Evolutionary conservation across 495 filamentous ascomycete species (phyloP).

Genomic region (Platismatia glauca): DNA sequence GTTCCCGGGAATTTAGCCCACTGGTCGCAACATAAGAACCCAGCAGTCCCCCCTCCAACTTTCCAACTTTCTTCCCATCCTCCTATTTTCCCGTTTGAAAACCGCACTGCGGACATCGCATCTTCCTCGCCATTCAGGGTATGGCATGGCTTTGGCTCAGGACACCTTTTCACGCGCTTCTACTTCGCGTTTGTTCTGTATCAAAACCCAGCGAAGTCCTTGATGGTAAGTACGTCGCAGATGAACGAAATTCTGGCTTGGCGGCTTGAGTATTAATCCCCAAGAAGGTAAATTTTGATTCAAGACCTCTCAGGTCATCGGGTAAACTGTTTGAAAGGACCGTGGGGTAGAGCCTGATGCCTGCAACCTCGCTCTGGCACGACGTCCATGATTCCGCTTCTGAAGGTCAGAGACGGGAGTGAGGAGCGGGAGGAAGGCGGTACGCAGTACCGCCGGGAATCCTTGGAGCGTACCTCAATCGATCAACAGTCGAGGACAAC

Average conservation of each 20-base stretch:
- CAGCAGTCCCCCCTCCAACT: too few species aligned
- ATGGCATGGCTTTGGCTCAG: neutral
- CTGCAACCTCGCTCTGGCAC: neutral
- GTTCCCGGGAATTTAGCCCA: neutral
- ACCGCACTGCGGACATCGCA: neutral
- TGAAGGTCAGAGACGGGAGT: neutral
- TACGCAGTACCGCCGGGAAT: neutral
- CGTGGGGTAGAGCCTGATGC: neutral
- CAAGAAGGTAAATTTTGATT: neutral
- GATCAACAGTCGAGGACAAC: neutral
- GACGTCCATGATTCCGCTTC: neutral
- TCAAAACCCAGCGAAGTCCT: neutral
- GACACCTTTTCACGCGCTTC: neutral
- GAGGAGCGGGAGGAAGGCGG: neutral
- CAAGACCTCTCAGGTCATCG: too few species aligned
- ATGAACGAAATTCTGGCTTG: neutral
- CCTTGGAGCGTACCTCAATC: neutral
- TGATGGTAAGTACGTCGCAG: neutral
- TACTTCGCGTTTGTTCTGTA: neutral
- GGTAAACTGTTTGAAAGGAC: neutral
- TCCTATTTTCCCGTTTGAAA: neutral
- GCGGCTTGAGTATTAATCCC: neutral
- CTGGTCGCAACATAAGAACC: neutral
- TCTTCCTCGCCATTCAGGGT: neutral
- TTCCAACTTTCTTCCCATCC: neutral